phyloP scores from a whole-genome alignment of 352 stramenopile genomes.

The Blastocystis hominis region DNA sequence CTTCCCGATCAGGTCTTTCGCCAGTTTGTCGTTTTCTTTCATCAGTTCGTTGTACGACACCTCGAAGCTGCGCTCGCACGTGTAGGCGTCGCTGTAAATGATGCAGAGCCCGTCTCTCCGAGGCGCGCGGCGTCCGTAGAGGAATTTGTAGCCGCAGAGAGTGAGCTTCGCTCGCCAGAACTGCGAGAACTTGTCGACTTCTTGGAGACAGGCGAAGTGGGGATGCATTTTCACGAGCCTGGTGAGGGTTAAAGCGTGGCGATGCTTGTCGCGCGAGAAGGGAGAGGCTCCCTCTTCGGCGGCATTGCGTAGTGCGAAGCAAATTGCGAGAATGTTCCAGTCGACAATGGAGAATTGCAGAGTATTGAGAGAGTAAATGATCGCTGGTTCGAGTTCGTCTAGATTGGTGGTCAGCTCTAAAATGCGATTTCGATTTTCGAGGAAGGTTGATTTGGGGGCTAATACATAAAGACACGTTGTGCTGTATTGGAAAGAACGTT shows the following conservation, averaged over 20 bases:
- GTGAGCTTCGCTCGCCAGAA: neutral
- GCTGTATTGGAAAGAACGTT: neutral
- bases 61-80: neutral
- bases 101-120: neutral
- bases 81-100: neutral
- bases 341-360: neutral
- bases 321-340: neutral
- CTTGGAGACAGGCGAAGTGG: neutral
- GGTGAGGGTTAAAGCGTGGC: neutral
- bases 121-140: neutral
- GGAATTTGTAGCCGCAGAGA: neutral
- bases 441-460: neutral
- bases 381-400: neutral
- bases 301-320: neutral
- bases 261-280: neutral
- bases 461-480: neutral
- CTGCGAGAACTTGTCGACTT: neutral
- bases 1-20: neutral
- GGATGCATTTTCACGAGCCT: neutral
- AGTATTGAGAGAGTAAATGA: too few species aligned
- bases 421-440: neutral
- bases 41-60: neutral
- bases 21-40: neutral
- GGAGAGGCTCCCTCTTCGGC: neutral
- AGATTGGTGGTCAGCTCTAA: neutral